These are phyloP conservation scores for Marchantia polymorpha DNA, from an alignment of 225 moss, liverwort and hornwort genomes.

Conservation along the genomic window DNA sequence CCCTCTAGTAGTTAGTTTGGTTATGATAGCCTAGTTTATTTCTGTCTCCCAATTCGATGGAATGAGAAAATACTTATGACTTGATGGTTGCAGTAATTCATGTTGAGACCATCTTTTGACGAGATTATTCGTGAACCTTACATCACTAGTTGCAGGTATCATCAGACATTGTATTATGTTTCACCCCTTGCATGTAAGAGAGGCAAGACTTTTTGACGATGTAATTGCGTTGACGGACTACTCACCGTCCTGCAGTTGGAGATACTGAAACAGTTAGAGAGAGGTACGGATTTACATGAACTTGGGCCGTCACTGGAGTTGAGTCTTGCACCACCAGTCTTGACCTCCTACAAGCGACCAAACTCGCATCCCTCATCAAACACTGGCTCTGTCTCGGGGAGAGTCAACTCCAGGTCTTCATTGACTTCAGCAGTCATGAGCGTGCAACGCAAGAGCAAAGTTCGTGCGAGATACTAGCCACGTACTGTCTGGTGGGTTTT, in stretches of 20 bases:
- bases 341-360: constrained; percentile 30
- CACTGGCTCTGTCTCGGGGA: constrained; percentile 37
- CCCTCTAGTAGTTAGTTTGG: not conserved
- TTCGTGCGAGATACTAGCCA: constrained; percentile 19
- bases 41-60: too few species aligned
- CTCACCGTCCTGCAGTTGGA: constrained; percentile 48
- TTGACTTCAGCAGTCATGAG: constrained; percentile 21
- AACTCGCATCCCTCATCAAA: constrained; percentile 30
- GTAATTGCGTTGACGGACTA: not conserved
- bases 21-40: too few species aligned
- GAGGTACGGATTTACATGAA: constrained; percentile 60
- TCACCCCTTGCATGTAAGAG: too few species aligned
- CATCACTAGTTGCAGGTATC: not conserved
- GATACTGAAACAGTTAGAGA: constrained; percentile 70
- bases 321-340: constrained; percentile 68
- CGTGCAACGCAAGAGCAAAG: constrained; percentile 29
- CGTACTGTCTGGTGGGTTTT: constrained; percentile 8
- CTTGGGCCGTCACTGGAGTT: constrained; percentile 63
- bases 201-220: not conserved
- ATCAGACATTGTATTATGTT: not conserved
- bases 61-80: too few species aligned
- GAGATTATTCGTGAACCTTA: too few species aligned
- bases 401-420: constrained; percentile 8
- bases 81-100: not conserved
- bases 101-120: too few species aligned